Conservation (phyloP, 176 grass and related monocot species). For the Saccharum spontaneum region DNA sequence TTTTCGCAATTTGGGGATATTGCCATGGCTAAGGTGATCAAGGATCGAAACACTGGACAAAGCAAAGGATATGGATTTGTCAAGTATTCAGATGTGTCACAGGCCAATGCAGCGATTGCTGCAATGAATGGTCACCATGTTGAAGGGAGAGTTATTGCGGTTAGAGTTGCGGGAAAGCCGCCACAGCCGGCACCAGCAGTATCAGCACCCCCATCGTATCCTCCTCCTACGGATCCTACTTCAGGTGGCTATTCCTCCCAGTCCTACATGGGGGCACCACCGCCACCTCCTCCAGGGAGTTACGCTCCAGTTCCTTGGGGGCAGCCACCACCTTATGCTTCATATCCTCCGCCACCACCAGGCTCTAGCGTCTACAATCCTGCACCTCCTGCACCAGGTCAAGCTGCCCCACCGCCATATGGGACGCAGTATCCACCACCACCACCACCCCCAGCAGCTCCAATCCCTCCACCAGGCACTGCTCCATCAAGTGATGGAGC, state of each 20-base stretch:
- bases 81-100: constrained; percentile 86
- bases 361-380: constrained; percentile 65
- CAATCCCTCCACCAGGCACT: constrained; percentile 66
- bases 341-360: constrained; percentile 68
- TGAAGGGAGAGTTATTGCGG: constrained; percentile 81
- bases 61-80: constrained; percentile 99
- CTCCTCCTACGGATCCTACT: constrained; percentile 42
- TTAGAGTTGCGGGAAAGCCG: constrained; percentile 86
- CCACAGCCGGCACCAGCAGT: constrained; percentile 41
- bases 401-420: constrained; percentile 51
- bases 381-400: constrained; percentile 50
- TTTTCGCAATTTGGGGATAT: constrained; percentile 93
- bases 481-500: constrained; percentile 45
- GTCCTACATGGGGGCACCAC: constrained; percentile 73
- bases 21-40: constrained; percentile 96
- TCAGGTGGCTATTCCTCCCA: constrained; percentile 67
- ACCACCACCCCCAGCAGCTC: constrained; percentile 50
- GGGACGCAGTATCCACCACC: constrained; percentile 58
- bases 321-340: constrained; percentile 64
- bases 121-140: constrained; percentile 85
- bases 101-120: constrained; percentile 79
- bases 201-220: constrained; percentile 7
- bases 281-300: constrained; percentile 71
- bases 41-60: constrained; percentile 70
- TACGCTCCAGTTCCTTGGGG: constrained; percentile 82